Evolutionary conservation across 2,329 filamentous ascomycete genomes (phyloP).

Genomic region (Aspergillus persii): DNA sequence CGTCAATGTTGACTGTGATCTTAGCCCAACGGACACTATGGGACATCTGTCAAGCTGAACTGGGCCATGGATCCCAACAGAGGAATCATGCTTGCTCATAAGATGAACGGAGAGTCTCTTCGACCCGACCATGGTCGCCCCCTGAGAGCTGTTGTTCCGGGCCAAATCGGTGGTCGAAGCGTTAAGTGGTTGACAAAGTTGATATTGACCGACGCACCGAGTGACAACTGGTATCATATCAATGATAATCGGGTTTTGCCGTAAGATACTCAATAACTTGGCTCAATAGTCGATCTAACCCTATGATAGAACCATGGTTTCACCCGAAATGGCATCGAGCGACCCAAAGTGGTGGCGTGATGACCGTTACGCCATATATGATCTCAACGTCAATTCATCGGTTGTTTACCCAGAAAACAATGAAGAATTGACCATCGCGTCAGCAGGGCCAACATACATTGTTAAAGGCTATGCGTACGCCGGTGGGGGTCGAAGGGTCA

Average conservation of each 20-base stretch:
- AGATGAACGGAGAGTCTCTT: constrained; percentile 83
- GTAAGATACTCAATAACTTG: constrained; percentile 28
- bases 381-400: constrained; percentile 83
- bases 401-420: constrained; percentile 77
- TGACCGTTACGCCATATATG: constrained; percentile 89
- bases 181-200: constrained; percentile 90
- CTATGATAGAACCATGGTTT: constrained; percentile 64
- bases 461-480: constrained; percentile 82
- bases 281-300: constrained; percentile 5
- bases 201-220: constrained; percentile 73
- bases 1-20: constrained; percentile 6
- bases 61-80: constrained; percentile 82
- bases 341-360: constrained; percentile 79
- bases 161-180: constrained; percentile 86
- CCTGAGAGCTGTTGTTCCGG: constrained; percentile 77
- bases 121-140: constrained; percentile 84
- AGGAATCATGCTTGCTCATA: constrained; percentile 82
- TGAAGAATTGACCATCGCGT: constrained; percentile 58
- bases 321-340: constrained; percentile 74
- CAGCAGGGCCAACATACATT: constrained; percentile 56
- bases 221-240: constrained; percentile 93
- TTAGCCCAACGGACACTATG: constrained; percentile 81
- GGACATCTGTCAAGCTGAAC: constrained; percentile 81
- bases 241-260: constrained; percentile 90
- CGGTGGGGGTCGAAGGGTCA: constrained; percentile 80